These are phyloP conservation scores for Hymenoscyphus fraxineus DNA, from an alignment of 2,329 filamentous ascomycete species.

Conservation along the genomic window DNA sequence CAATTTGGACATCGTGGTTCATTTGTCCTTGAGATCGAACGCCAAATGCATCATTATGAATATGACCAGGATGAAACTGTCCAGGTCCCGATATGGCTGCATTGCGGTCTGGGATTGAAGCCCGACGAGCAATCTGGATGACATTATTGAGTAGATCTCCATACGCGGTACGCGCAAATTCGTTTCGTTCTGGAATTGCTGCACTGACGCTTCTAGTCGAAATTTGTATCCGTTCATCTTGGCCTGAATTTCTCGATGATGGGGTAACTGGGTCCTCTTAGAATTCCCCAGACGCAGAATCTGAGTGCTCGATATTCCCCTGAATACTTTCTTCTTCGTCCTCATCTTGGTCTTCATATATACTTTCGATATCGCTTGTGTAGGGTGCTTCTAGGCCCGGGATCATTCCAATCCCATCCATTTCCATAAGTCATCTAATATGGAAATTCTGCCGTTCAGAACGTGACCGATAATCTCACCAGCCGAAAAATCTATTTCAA, in stretches of 20 bases:
- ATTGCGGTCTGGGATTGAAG: conserved; percentile 14
- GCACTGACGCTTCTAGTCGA: conserved; percentile 6
- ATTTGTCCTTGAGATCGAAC: conserved; percentile 19
- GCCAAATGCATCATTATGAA: conserved; percentile 17
- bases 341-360: not conserved
- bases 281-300: not conserved
- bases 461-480: conserved; percentile 14
- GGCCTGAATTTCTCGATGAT: not conserved
- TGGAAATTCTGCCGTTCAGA: conserved; percentile 4
- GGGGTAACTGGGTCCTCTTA: not conserved
- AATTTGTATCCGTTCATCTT: not conserved
- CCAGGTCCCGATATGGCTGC: not conserved
- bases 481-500: conserved; percentile 10
- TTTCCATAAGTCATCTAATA: conserved; percentile 16
- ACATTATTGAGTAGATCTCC: conserved; percentile 17
- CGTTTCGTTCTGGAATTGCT: conserved; percentile 5
- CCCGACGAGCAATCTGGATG: conserved; percentile 17
- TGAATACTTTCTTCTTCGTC: not conserved
- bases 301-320: not conserved
- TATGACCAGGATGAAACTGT: conserved; percentile 10
- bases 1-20: conserved; percentile 29
- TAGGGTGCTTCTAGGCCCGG: conserved; percentile 3
- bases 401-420: conserved; percentile 9
- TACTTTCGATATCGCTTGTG: not conserved
- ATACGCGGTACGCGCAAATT: conserved; percentile 11